Conservation (phyloP, 1,284 basidiomycete species). For the Prillingera fragicola region DNA sequence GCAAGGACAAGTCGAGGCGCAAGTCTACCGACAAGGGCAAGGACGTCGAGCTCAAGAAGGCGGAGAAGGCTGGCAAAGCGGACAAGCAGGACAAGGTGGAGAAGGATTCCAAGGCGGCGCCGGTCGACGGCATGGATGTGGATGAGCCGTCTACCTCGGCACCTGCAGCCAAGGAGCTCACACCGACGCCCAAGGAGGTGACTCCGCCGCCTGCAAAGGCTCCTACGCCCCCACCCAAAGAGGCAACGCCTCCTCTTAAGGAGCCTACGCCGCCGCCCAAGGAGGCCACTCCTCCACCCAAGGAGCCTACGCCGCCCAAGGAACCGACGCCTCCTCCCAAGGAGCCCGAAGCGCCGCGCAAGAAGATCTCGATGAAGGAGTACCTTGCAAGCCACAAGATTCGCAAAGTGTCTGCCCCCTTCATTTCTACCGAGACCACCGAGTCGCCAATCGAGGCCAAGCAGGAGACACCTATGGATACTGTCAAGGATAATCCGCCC, state of each 20-base stretch:
- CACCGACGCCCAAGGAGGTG: background rate
- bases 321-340: conserved; percentile 24
- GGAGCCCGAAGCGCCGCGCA: conserved; percentile 25
- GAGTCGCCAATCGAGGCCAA: background rate
- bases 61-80: background rate
- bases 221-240: conserved; percentile 22
- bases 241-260: background rate
- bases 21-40: background rate
- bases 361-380: conserved; percentile 39
- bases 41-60: background rate
- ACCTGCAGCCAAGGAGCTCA: background rate
- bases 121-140: conserved; percentile 1
- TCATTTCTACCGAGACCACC: background rate
- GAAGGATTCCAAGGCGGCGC: background rate
- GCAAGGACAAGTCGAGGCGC: background rate
- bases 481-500: conserved; percentile 1
- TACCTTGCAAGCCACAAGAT: conserved; percentile 39
- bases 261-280: background rate
- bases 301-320: conserved; percentile 18
- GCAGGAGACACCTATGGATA: conserved; percentile 1
- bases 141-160: background rate
- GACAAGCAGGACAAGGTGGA: conserved; percentile 6
- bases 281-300: conserved; percentile 16
- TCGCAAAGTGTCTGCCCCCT: conserved; percentile 23
- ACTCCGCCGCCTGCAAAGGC: conserved; percentile 13